Base-by-base conservation (phyloP, 2,329 filamentous ascomycete genomes). In the Aschersonia sp. region DNA sequence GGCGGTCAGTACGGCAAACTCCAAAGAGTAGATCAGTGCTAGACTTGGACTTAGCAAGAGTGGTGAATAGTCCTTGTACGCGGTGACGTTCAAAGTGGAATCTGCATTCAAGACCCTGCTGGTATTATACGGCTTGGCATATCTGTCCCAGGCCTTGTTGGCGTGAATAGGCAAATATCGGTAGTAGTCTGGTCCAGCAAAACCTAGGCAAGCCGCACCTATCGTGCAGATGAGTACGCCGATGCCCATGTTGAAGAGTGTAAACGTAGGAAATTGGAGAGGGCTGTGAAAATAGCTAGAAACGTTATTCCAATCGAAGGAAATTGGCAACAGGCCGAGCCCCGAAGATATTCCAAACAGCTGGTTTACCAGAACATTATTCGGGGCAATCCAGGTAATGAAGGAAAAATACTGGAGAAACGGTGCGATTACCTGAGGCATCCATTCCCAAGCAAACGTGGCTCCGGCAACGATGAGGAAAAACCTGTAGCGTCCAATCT, bases 291-390 rank as follows among this genome's bases (percentile, higher is more conserved):
- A 30, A 60, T 44, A 74, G 65, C 54, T 73, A 79, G 12, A 71
- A 74, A 49, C 43, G 22, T 29, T 32, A 5, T 4, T 74, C 79
- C 79, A 83, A 60, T 83, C 79, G 50, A 84, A 77, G 0, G 77
- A 80, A 5, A 82, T 70, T 6, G 79, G 79, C 30, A 83, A 66
- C 9, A 84, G 60, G 0, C 73, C 77, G 5, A 82, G 62, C 0
- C 79, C 79, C 4, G 72, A 74, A 46, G 67, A 67, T 4, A 74
- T 76, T 5, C 79, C 79, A 50, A 83, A 83, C 4, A 83, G 55
- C 56, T 83, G 78, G 56, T 83, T 83, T 48, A 83, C 62, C 10
- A 77, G 59, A 6, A 75, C 63, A 50, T 73, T 79, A 32, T 80
- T 67, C 4, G 79, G 79, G 11, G 70, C 72, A 53, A 79, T 76